Evolutionary conservation across 495 filamentous ascomycete genomes (phyloP), one percentile per base, ranked within the genome.

Genomic region (Podospora pseudopauciseta): DNA sequence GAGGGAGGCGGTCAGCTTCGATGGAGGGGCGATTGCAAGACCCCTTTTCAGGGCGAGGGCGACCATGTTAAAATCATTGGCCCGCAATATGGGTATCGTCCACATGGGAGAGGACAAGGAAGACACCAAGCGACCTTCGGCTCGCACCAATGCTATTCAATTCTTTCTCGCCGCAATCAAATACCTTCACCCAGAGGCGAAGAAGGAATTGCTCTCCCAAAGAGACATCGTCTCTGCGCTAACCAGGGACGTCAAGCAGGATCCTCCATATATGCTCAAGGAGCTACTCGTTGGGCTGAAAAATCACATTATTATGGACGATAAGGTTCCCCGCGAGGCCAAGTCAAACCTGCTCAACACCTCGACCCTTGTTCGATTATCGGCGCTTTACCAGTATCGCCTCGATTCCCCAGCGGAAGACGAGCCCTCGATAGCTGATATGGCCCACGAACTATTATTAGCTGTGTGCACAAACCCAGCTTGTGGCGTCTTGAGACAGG

Each of bases 161-260:
- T 94, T 94, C 78, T 78, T 97, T 5, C 82, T 96, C 39, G 85
- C 88, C 15, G 86, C 89, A 68, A 73, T 97, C 57, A 90, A 85
- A 73, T 89, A 91, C 63, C 86, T 94, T 67, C 84, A 89, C 60
- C 80, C 84, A 23, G 82, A 87, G 60, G 86, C 88, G 7, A 96
- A 94, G 75, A 85, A 80, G 65, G 91, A 93, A 69, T 82, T 97
- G 34, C 79, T 97, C 7, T 86, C 87, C 44, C 90, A 93, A 73
- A 82, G 86, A 62, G 91, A 91, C 67, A 79, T 94, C 16, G 83
- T 89, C 5, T 83, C 85, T 60, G 86, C 88, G 16, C 84, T 92
- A 53, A 86, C 93, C 28, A 86, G 89, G 71, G 83, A 90, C 71
- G 78, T 94, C 28, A 82, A 84, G 73, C 87, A 91, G 61, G 93